A percentile compares a stretch with the other conserved stretches of the same genome.
These are phyloP conservation scores for Drechslerella coelobrocha DNA, from an alignment of 2,329 filamentous ascomycete genomes.

Conservation along the genomic window DNA sequence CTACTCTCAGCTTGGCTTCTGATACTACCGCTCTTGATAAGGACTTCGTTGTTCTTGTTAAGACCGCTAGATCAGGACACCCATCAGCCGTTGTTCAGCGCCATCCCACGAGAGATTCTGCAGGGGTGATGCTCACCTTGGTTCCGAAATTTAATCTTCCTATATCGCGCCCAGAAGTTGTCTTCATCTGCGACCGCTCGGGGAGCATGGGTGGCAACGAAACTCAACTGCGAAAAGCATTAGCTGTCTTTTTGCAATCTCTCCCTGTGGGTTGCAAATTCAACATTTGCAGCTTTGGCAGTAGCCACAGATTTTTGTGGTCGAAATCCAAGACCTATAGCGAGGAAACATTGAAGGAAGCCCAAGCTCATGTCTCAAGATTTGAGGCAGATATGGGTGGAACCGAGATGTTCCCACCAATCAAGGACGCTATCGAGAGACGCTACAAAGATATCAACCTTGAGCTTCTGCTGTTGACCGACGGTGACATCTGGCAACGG, in stretches of 20 bases:
- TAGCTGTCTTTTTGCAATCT: conserved; percentile 71
- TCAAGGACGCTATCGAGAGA: conserved; percentile 57
- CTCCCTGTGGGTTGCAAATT: conserved; percentile 70
- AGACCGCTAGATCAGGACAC: conserved; percentile 62
- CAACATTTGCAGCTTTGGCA: conserved; percentile 74
- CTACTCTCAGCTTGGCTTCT: conserved; percentile 68
- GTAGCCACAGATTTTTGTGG: conserved; percentile 61
- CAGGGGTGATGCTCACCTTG: conserved; percentile 73
- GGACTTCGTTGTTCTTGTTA: conserved; percentile 73
- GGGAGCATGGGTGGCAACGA: conserved; percentile 70
- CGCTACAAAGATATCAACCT: conserved; percentile 59
- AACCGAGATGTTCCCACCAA: conserved; percentile 63
- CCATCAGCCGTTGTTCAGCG: conserved; percentile 71
- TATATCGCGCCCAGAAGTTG: conserved; percentile 66
- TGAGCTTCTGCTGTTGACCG: conserved; percentile 66
- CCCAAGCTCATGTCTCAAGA: conserved; percentile 59
- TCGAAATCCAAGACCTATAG: conserved; percentile 61
- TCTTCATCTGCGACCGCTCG: conserved; percentile 76
- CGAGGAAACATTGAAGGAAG: conserved; percentile 60
- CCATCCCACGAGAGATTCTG: conserved; percentile 69
- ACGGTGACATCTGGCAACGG: conserved; percentile 65
- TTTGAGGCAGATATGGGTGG: conserved; percentile 64
- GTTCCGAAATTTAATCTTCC: conserved; percentile 73
- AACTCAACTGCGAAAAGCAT: conserved; percentile 62
- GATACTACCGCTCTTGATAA: conserved; percentile 64